Evolutionary conservation across 805 yeast genomes (phyloP).

Genomic region (Myxozyma monticola): DNA sequence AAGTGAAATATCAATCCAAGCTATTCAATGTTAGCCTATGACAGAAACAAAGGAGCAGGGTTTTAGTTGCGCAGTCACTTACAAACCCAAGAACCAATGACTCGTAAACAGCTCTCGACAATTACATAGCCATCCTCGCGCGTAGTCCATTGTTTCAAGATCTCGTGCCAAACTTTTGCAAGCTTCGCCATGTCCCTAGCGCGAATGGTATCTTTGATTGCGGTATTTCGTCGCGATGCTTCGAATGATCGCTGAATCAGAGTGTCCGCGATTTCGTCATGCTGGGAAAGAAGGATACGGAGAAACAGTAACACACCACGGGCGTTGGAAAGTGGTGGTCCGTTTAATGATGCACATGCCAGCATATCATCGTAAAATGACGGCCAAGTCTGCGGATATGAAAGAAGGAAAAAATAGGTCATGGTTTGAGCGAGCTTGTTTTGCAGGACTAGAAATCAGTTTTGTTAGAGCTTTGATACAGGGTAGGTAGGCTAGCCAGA

Average conservation of each 20-base stretch:
- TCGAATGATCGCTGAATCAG: constrained; percentile 66
- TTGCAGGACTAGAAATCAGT: constrained; percentile 26
- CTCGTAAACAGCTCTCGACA: constrained; percentile 57
- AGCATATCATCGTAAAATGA: constrained; percentile 53
- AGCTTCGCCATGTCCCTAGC: constrained; percentile 67
- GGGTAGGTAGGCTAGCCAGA: background rate
- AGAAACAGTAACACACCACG: constrained; percentile 68
- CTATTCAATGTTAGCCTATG: background rate
- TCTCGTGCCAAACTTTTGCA: constrained; percentile 65
- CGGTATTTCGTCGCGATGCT: constrained; percentile 62
- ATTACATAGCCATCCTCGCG: constrained; percentile 45
- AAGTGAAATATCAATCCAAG: constrained; percentile 86
- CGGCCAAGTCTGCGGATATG: constrained; percentile 53
- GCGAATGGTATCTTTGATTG: constrained; percentile 80
- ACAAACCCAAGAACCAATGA: constrained; percentile 77
- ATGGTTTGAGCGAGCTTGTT: constrained; percentile 61
- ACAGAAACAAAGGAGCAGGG: background rate
- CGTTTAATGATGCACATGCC: constrained; percentile 39
- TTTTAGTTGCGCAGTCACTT: too few relatives aligned
- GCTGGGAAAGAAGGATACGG: constrained; percentile 71
- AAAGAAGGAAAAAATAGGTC: constrained; percentile 51
- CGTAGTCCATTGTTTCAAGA: constrained; percentile 45
- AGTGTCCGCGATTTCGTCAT: constrained; percentile 92
- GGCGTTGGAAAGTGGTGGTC: constrained; percentile 40
- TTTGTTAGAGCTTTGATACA: background rate